Evolutionary conservation across 2,329 filamentous ascomycete species (phyloP).

Genomic region (Verruconis gallopava): DNA sequence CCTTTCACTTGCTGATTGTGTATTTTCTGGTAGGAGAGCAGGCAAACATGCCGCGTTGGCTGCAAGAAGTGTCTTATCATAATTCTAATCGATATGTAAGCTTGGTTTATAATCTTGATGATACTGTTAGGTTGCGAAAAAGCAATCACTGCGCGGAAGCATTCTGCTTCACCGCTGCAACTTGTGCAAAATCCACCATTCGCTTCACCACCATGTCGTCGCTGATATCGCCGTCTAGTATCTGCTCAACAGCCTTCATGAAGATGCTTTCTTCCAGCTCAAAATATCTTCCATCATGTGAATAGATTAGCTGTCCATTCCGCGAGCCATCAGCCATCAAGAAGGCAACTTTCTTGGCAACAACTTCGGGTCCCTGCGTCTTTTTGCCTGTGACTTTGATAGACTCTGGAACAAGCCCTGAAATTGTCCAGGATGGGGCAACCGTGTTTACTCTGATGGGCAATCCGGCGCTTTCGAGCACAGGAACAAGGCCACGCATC

Average conservation of each 20-base stretch:
- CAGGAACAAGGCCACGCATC: slow-evolving; percentile 32
- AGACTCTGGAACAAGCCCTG: slow-evolving; percentile 31
- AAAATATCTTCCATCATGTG: slow-evolving; percentile 34
- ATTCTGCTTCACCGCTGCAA: neutral
- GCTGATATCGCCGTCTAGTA: neutral
- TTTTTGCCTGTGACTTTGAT: slow-evolving; percentile 28
- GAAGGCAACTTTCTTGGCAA: slow-evolving; percentile 36
- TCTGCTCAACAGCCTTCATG: neutral
- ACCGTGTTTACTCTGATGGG: slow-evolving; percentile 45
- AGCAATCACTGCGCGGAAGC: too few species aligned
- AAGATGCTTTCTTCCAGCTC: slow-evolving; percentile 36
- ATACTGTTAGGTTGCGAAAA: too few species aligned
- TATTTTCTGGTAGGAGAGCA: too few species aligned
- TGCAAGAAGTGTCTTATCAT: too few species aligned
- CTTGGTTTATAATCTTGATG: too few species aligned
- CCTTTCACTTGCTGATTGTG: too few species aligned
- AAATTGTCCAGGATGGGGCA: slow-evolving; percentile 43
- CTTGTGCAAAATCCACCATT: neutral
- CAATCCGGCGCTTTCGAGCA: slow-evolving; percentile 24
- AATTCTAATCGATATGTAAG: too few species aligned
- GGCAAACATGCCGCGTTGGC: too few species aligned
- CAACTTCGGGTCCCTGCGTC: slow-evolving; percentile 33
- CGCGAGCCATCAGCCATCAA: slow-evolving; percentile 37
- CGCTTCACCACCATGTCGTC: neutral
- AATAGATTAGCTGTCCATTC: slow-evolving; percentile 41